A percentile compares a stretch with the other conserved stretches of the same genome.
phyloP scores from a whole-genome alignment of 2,329 filamentous ascomycete species.

The Coniella vitis region DNA sequence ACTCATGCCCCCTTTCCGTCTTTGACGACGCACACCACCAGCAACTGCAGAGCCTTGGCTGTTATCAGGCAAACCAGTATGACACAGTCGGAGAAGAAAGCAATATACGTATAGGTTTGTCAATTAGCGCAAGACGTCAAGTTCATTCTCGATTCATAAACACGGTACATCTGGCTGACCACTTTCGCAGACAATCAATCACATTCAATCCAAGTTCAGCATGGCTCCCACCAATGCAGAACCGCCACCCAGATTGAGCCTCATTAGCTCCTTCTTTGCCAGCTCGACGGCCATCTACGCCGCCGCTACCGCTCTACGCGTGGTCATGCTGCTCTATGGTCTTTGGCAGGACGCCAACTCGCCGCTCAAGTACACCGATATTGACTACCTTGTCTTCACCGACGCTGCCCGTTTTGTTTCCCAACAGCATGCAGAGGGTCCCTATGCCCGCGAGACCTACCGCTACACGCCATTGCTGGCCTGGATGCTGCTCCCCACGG shows the following conservation, averaged over 20 bases:
- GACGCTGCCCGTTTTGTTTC: slow-evolving; percentile 78
- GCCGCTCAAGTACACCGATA: slow-evolving; percentile 95
- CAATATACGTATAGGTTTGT: too few relatives aligned
- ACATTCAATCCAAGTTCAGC: neutral
- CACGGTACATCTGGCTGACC: too few relatives aligned
- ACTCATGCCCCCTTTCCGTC: too few relatives aligned
- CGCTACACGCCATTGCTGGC: slow-evolving; percentile 92
- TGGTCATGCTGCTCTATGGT: slow-evolving; percentile 75
- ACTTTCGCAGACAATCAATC: neutral
- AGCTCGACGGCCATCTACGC: slow-evolving; percentile 45
- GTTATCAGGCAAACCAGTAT: too few relatives aligned
- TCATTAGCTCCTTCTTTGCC: slow-evolving; percentile 28
- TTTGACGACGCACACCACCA: too few relatives aligned
- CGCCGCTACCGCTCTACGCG: slow-evolving; percentile 58
- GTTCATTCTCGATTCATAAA: too few relatives aligned
- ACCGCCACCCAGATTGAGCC: neutral
- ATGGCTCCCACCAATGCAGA: slow-evolving; percentile 3
- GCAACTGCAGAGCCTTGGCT: too few relatives aligned
- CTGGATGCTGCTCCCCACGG: slow-evolving; percentile 82
- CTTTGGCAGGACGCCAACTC: slow-evolving; percentile 89
- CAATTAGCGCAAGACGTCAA: too few relatives aligned
- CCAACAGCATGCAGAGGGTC: slow-evolving; percentile 49
- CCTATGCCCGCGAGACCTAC: slow-evolving; percentile 89
- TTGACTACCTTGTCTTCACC: slow-evolving; percentile 97
- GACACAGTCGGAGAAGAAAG: too few relatives aligned